Percentiles rank a stretch among this genome's conserved stretches.
Evolutionary conservation across 441 rosid genomes (phyloP).

Genomic region (Mallotus repandus): DNA sequence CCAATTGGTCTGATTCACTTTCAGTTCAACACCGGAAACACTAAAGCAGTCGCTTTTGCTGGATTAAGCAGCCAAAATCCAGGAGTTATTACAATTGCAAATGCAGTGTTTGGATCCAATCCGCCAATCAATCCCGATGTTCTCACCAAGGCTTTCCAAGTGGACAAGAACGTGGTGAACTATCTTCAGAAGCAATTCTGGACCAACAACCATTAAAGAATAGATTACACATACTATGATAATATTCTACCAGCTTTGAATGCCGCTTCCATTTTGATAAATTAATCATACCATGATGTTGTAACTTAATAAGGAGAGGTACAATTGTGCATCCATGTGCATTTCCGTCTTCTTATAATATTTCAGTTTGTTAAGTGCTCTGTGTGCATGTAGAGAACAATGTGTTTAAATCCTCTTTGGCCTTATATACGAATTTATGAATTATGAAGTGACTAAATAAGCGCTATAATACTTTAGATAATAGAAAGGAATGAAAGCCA

Average conservation of each 20-base stretch:
- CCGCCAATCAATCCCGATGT: not conserved
- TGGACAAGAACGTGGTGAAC: not conserved
- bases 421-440: no score
- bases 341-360: not conserved
- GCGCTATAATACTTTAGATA: no score
- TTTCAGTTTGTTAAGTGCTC: no score
- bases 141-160: not conserved
- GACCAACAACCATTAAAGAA: not conserved
- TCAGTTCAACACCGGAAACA: not conserved
- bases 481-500: no score
- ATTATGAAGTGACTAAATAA: no score
- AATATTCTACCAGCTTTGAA: not conserved
- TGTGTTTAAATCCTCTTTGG: no score
- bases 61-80: not conserved
- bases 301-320: not conserved
- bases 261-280: no score
- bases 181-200: not conserved
- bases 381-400: no score
- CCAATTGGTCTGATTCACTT: not conserved
- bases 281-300: no score
- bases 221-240: no score
- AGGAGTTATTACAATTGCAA: not conserved
- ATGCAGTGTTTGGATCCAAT: not conserved
- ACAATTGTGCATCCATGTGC: not conserved
- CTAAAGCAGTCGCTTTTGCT: not conserved